Conservation (phyloP, 768 basidiomycete genomes). For the Trametopsis cervina region DNA sequence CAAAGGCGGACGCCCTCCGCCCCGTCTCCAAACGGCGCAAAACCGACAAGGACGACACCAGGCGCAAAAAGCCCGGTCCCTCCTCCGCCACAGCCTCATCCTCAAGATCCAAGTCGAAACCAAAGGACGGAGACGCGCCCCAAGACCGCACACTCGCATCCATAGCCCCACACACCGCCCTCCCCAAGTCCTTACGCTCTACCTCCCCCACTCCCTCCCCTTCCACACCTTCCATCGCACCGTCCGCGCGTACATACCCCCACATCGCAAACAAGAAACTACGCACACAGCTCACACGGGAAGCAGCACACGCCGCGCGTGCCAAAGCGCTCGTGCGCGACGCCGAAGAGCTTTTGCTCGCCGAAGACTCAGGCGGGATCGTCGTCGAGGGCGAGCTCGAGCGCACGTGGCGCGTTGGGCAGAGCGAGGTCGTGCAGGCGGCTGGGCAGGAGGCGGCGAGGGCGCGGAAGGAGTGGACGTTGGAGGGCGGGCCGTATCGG, state of each 20-base stretch:
- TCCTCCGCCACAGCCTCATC: too few relatives aligned
- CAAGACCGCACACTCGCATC: slow-evolving; percentile 18
- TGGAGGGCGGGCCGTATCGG: slow-evolving; percentile 84
- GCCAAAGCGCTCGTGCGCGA: slow-evolving; percentile 57
- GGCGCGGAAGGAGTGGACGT: slow-evolving; percentile 69
- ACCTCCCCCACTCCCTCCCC: slow-evolving; percentile 39
- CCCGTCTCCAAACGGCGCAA: slow-evolving; percentile 33
- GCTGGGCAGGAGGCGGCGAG: slow-evolving; percentile 70
- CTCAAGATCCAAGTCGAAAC: too few relatives aligned
- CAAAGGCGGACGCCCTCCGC: slow-evolving; percentile 55
- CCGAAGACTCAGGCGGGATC: slow-evolving; percentile 66
- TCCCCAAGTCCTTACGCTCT: slow-evolving; percentile 65
- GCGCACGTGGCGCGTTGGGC: slow-evolving; percentile 81
- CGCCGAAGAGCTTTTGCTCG: slow-evolving; percentile 63
- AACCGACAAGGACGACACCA: slow-evolving; percentile 13
- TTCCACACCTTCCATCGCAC: too few relatives aligned
- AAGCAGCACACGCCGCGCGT: slow-evolving; percentile 56
- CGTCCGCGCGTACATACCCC: too few relatives aligned
- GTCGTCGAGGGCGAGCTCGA: slow-evolving; percentile 78
- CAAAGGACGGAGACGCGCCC: slow-evolving; percentile 7
- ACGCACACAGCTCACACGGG: slow-evolving; percentile 56
- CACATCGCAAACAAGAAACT: slow-evolving; percentile 75
- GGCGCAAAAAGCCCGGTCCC: slow-evolving; percentile 9
- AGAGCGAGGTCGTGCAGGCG: slow-evolving; percentile 63
- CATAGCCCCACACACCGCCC: slow-evolving; percentile 35